These are phyloP conservation scores for Wickerhamiella hasegawae DNA, from an alignment of 805 yeast species.

Conservation along the genomic window DNA sequence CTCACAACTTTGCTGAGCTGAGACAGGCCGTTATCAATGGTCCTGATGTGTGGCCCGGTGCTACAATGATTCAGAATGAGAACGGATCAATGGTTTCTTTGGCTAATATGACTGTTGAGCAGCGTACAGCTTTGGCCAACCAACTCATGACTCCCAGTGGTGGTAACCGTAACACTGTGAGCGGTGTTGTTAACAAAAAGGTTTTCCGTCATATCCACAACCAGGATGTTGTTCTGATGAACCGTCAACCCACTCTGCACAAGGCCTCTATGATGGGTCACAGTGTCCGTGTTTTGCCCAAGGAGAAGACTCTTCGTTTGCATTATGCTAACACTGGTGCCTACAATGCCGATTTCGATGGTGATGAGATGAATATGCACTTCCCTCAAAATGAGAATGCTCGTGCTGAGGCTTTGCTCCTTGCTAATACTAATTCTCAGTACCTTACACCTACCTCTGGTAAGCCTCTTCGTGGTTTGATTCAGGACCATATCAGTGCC, in stretches of 20 bases:
- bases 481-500: constrained; percentile 97
- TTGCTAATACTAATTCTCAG: constrained; percentile 96
- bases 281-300: constrained; percentile 89
- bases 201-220: constrained; percentile 89
- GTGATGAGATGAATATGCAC: constrained; percentile 99
- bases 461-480: constrained; percentile 93
- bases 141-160: constrained; percentile 76
- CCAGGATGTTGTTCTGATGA: constrained; percentile 92
- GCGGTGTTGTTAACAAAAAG: constrained; percentile 58
- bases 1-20: constrained; percentile 76
- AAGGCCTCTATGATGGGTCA: constrained; percentile 99
- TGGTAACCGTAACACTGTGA: constrained; percentile 5
- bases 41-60: constrained; percentile 98
- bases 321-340: constrained; percentile 99
- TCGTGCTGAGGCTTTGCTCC: constrained; percentile 82
- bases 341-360: constrained; percentile 96
- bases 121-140: constrained; percentile 86
- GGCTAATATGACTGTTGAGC: constrained; percentile 80
- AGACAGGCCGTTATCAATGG: constrained; percentile 95
- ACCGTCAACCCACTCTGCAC: constrained; percentile 97
- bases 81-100: constrained; percentile 75
- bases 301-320: constrained; percentile 88
- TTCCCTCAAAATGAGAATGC: constrained; percentile 98
- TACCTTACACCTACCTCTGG: constrained; percentile 98
- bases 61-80: constrained; percentile 87